A percentile compares a stretch with the other conserved stretches of the same genome.
phyloP scores from a whole-genome alignment of 2,329 filamentous ascomycete genomes.

The Pseudofabraea citricarpa region DNA sequence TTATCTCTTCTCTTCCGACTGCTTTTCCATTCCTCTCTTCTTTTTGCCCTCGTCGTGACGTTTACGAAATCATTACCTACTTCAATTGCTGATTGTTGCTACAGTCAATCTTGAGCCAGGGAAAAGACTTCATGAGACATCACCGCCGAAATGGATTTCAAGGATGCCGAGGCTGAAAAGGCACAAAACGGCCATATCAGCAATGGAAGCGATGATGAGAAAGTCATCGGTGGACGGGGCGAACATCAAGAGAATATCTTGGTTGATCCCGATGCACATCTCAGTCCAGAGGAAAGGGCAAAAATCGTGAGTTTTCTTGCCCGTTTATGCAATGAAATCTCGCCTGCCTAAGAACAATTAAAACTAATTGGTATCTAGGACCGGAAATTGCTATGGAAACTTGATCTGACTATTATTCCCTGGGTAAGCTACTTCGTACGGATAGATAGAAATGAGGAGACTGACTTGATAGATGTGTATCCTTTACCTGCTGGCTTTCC shows the following conservation, averaged over 20 bases:
- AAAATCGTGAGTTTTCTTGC: conserved; percentile 45
- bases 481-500: conserved; percentile 70
- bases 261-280: conserved; percentile 56
- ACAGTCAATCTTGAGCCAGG: too few relatives aligned
- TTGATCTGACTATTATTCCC: conserved; percentile 57
- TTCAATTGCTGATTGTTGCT: too few relatives aligned
- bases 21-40: not conserved
- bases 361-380: conserved; percentile 41
- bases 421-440: conserved; percentile 34
- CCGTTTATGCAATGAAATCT: too few relatives aligned
- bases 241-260: conserved; percentile 8
- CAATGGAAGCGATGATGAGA: conserved; percentile 10
- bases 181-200: not conserved
- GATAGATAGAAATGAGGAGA: conserved; percentile 4
- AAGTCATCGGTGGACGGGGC: conserved; percentile 2
- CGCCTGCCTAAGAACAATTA: not conserved
- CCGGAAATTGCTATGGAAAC: conserved; percentile 54
- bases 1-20: not conserved
- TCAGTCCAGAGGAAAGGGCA: conserved; percentile 58
- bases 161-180: too few relatives aligned
- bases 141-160: too few relatives aligned
- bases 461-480: conserved; percentile 51
- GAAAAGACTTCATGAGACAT: too few relatives aligned
- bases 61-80: too few relatives aligned
- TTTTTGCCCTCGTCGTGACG: too few relatives aligned